Evolutionary conservation across 768 basidiomycete genomes (phyloP).

Genomic region (Lyophyllum shimeji): DNA sequence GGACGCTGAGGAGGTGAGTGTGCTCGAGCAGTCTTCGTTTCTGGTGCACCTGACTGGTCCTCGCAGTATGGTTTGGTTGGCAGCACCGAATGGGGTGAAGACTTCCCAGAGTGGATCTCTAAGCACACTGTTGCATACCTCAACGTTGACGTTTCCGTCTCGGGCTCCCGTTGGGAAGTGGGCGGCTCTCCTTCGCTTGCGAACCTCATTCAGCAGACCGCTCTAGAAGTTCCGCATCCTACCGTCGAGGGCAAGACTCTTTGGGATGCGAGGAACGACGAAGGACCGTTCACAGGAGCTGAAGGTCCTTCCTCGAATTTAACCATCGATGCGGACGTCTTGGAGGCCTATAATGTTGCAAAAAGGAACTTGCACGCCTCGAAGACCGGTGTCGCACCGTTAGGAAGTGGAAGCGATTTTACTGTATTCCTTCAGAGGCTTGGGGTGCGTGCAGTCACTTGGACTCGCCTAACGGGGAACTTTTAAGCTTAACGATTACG

Average conservation of each 20-base stretch:
- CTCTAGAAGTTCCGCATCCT: slow-evolving; percentile 74
- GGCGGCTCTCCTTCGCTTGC: slow-evolving; percentile 80
- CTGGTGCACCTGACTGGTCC: slow-evolving; percentile 1
- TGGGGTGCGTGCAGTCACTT: slow-evolving; percentile 34
- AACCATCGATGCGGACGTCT: slow-evolving; percentile 41
- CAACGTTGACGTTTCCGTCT: slow-evolving; percentile 74
- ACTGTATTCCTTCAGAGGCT: slow-evolving; percentile 87
- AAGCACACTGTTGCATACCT: slow-evolving; percentile 84
- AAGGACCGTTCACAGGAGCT: slow-evolving; percentile 46
- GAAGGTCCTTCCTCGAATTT: slow-evolving; percentile 8
- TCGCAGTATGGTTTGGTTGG: slow-evolving; percentile 67
- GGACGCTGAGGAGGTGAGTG: slow-evolving; percentile 72
- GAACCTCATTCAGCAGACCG: slow-evolving; percentile 66
- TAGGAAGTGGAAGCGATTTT: slow-evolving; percentile 90
- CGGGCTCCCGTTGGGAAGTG: slow-evolving; percentile 57
- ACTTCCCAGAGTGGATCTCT: slow-evolving; percentile 80
- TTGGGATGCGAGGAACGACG: slow-evolving; percentile 75
- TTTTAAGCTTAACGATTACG: background rate
- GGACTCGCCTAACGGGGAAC: background rate
- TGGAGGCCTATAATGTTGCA: slow-evolving; percentile 37
- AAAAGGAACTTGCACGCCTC: slow-evolving; percentile 30
- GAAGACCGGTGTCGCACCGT: slow-evolving; percentile 47
- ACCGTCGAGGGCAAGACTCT: slow-evolving; percentile 61
- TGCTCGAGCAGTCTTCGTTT: background rate
- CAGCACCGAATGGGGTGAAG: slow-evolving; percentile 93